Conservation (phyloP, 106 monocot genomes). For the Cymbidium sinense region DNA sequence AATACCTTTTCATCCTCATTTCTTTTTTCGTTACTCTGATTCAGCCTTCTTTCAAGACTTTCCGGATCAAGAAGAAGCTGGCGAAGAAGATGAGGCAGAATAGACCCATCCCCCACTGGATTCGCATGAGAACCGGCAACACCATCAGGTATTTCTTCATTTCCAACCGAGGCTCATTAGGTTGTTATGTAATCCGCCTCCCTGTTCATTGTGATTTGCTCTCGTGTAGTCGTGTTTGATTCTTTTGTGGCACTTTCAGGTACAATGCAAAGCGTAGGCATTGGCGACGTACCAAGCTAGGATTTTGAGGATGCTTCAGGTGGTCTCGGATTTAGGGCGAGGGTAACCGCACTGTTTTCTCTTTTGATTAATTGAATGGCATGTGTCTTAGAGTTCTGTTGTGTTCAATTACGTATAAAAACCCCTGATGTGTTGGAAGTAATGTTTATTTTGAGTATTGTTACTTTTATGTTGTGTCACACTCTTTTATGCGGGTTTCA, state of each 20-base stretch:
- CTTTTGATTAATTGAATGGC: no score
- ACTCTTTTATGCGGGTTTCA: no score
- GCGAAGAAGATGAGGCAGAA: conserved; percentile 93
- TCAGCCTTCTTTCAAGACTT: conserved; percentile 76
- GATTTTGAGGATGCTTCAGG: conserved; percentile 29
- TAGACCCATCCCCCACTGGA: conserved; percentile 68
- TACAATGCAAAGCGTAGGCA: conserved; percentile 94
- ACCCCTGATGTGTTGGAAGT: no score
- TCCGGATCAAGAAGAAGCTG: conserved; percentile 75
- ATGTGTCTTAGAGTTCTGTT: no score
- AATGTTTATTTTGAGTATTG: no score
- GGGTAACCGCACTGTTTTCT: no score
- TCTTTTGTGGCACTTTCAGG: conserved; percentile 14
- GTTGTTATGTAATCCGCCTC: neutral
- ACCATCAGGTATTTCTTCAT: conserved; percentile 40
- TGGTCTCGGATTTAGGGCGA: no score
- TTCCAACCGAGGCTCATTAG: neutral
- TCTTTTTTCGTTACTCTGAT: neutral
- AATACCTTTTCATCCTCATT: no score
- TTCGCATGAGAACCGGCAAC: conserved; percentile 73
- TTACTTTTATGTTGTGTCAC: no score
- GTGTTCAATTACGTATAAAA: no score
- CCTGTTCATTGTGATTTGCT: no score
- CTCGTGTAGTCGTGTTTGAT: neutral
- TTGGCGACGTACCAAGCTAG: conserved; percentile 90